Base-by-base conservation (phyloP, 2,329 filamentous ascomycete species). In the Clonostachys sp. region DNA sequence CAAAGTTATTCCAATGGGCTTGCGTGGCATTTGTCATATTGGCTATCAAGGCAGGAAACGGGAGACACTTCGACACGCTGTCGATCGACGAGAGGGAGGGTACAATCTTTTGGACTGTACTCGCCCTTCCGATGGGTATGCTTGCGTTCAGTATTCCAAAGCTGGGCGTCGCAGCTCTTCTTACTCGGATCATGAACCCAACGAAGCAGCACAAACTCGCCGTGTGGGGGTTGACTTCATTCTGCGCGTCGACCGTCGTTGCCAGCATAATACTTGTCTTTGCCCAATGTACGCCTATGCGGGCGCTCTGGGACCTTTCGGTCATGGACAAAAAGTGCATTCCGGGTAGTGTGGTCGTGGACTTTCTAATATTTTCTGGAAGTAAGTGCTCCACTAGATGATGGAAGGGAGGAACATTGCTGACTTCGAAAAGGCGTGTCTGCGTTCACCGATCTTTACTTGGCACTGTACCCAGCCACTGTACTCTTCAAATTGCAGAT, bases 81-180 rank as follows among this genome's bases (percentile, higher is more conserved):
- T 42, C 45, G 5, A 16, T 47, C 24, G 46, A 53, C 6, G 40
- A 48, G 40, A 18, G 42, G 24, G 45, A 39, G 45, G 40, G 41
- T 12, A 33, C 36, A 30, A 48, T 44, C 46, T 34, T 66, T 34
- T 72, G 60, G 52, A 70, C 64, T 5, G 56, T 66, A 12, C 53
- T 62, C 36, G 63, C 59, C 16, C 72, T 72, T 48, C 53, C 57
- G 1, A 61, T 65, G 3, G 66, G 67, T 5, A 53, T 72, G 10
- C 50, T 68, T 48, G 64, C 66, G 3, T 71, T 73, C 47, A 61
- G 52, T 2, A 44, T 72, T 2, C 70, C 70, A 5, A 73, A 73
- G 54, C 57, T 72, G 9, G 68, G 67, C 34, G 67, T 70, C 38
- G 61, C 70, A 7, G 55, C 60, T 3, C 60, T 73, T 5, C 57